Conservation (phyloP, 83 land plant species). For the Thuja plicata region DNA sequence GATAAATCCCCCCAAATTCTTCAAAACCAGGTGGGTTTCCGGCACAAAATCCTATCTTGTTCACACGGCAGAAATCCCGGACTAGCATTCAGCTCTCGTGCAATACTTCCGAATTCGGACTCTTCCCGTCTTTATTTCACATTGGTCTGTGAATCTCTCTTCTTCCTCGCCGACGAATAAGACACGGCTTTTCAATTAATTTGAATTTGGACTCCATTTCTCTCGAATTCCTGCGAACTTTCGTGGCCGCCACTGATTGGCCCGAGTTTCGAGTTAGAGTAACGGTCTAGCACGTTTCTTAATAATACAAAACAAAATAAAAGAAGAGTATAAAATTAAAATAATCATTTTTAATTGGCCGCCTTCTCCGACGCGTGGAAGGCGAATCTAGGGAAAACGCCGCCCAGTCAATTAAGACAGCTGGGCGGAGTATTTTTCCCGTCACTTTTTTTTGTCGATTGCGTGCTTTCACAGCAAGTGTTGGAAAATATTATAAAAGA, state of each 20-base stretch:
- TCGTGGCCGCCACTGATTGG: not conserved
- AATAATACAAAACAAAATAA: too few species aligned
- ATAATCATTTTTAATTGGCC: not conserved
- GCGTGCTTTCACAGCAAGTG: not conserved
- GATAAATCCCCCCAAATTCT: not conserved
- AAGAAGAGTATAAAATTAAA: too few species aligned
- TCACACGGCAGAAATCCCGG: not conserved
- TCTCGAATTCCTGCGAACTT: too few species aligned
- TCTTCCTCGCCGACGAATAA: not conserved
- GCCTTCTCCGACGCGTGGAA: not conserved
- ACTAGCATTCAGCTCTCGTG: not conserved
- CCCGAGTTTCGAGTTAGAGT: not conserved
- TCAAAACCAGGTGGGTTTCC: not conserved
- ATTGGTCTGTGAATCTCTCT: not conserved
- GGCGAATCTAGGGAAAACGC: not conserved
- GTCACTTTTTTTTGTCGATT: not conserved
- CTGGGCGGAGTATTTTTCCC: not conserved
- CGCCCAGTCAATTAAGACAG: not conserved
- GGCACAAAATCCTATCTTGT: not conserved
- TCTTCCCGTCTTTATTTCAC: not conserved
- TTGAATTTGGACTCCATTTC: not conserved
- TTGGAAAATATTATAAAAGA: not conserved
- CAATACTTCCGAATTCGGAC: not conserved
- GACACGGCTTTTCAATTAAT: not conserved
- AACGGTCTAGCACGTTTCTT: slow-evolving; percentile 9